These are phyloP conservation scores for Przewalskia tangutica DNA, from an alignment of 257 asterid species.

Conservation along the genomic window DNA sequence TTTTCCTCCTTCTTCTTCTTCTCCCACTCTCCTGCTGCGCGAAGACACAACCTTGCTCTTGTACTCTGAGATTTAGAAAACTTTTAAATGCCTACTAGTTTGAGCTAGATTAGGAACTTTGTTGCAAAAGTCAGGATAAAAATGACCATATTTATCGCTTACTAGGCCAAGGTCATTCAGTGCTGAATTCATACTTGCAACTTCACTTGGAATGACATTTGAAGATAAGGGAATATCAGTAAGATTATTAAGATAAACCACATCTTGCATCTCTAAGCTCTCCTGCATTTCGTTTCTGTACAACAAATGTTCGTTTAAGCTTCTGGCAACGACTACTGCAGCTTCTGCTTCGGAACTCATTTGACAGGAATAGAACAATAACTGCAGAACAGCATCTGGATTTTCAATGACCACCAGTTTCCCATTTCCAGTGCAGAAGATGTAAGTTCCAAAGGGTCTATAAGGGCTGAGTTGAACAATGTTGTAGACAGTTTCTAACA, in stretches of 20 bases:
- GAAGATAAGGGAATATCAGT: constrained; percentile 54
- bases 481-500: constrained; percentile 61
- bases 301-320: constrained; percentile 38
- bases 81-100: not conserved
- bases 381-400: constrained; percentile 67
- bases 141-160: not conserved
- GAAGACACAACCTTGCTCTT: constrained; percentile 66
- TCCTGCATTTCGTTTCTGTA: constrained; percentile 56
- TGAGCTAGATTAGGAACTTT: not conserved
- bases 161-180: constrained; percentile 74
- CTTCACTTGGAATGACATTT: constrained; percentile 26
- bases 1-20: constrained; percentile 41
- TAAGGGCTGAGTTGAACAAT: constrained; percentile 74
- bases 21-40: constrained; percentile 79
- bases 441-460: constrained; percentile 58
- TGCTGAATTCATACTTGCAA: constrained; percentile 20
- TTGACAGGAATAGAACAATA: constrained; percentile 62
- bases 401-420: constrained; percentile 50
- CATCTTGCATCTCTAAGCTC: constrained; percentile 62
- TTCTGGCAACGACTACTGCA: constrained; percentile 21
- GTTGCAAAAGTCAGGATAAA: not conserved
- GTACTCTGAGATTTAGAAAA: constrained; percentile 39
- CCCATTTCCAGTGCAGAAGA: constrained; percentile 57
- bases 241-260: constrained; percentile 36
- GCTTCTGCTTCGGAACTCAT: constrained; percentile 39